Percentiles rank a stretch among this genome's conserved stretches.
These are phyloP conservation scores for Gossypium sturtianum DNA, from an alignment of 345 rosid genomes.

Conservation along the genomic window DNA sequence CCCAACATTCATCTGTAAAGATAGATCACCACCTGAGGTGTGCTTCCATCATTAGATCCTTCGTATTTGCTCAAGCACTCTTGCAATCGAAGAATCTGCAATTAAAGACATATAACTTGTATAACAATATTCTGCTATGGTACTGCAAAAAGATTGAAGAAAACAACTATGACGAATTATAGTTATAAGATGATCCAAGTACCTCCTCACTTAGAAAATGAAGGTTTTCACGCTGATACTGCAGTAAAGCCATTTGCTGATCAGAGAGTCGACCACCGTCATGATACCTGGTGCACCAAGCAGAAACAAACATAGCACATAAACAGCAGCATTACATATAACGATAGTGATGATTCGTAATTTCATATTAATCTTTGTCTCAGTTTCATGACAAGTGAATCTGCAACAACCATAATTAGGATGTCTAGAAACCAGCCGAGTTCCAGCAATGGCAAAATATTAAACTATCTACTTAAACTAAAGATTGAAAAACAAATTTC, in stretches of 20 bases:
- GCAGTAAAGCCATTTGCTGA: slow-evolving; percentile 94
- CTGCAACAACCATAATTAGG: background rate
- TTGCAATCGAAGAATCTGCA: slow-evolving; percentile 81
- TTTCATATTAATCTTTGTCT: background rate
- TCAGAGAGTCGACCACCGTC: slow-evolving; percentile 90
- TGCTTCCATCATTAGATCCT: slow-evolving; percentile 72
- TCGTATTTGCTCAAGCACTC: slow-evolving; percentile 93
- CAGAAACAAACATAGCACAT: slow-evolving; percentile 2
- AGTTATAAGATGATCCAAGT: background rate
- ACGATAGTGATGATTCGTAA: background rate
- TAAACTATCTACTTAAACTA: background rate
- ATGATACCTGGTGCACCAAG: slow-evolving; percentile 53
- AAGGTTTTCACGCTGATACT: slow-evolving; percentile 95
- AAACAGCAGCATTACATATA: background rate
- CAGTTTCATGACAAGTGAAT: background rate
- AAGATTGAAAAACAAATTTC: background rate
- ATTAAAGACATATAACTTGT: background rate
- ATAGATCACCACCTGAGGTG: slow-evolving; percentile 63
- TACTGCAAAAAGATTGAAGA: background rate
- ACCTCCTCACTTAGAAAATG: slow-evolving; percentile 95
- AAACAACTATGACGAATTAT: background rate
- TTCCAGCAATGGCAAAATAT: background rate
- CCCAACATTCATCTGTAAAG: background rate
- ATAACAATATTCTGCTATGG: background rate
- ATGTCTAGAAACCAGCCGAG: background rate